A percentile compares a stretch with the other conserved stretches of the same genome.
These are phyloP conservation scores for Clathrospora elynae DNA, from an alignment of 2,329 filamentous ascomycete species.

Conservation along the genomic window DNA sequence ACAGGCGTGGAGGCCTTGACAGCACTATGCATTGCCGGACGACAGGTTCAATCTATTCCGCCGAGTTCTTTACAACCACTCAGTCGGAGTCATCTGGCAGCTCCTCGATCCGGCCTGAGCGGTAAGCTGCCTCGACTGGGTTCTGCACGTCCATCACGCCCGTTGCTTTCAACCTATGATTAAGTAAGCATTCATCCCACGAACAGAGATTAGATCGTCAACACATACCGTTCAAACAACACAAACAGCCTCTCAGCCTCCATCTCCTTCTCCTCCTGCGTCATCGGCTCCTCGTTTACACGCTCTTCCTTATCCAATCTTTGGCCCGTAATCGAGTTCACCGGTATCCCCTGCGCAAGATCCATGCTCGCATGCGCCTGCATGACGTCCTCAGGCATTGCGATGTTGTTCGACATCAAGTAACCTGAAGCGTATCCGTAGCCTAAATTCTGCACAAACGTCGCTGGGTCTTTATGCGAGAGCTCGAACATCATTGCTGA, in stretches of 20 bases:
- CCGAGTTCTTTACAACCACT: not conserved
- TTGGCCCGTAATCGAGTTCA: conserved; percentile 91
- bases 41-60: no score
- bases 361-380: conserved; percentile 56
- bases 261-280: conserved; percentile 84
- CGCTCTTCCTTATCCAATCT: conserved; percentile 70
- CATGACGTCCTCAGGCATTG: conserved; percentile 70
- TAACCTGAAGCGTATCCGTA: conserved; percentile 95
- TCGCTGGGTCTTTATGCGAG: conserved; percentile 77
- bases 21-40: no score
- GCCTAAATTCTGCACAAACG: conserved; percentile 87
- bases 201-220: not conserved
- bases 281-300: conserved; percentile 73
- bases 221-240: conserved; percentile 76
- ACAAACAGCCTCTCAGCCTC: conserved; percentile 91
- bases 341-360: conserved; percentile 43
- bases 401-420: conserved; percentile 80
- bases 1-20: no score
- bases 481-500: conserved; percentile 84
- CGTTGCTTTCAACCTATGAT: conserved; percentile 66
- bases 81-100: conserved; percentile 59
- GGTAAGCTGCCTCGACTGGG: conserved; percentile 71
- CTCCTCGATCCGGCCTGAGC: conserved; percentile 73
- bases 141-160: conserved; percentile 80
- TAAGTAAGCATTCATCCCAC: conserved; percentile 8